Conservation (phyloP, 306 rosid species). For the Cucurbita pepo region DNA sequence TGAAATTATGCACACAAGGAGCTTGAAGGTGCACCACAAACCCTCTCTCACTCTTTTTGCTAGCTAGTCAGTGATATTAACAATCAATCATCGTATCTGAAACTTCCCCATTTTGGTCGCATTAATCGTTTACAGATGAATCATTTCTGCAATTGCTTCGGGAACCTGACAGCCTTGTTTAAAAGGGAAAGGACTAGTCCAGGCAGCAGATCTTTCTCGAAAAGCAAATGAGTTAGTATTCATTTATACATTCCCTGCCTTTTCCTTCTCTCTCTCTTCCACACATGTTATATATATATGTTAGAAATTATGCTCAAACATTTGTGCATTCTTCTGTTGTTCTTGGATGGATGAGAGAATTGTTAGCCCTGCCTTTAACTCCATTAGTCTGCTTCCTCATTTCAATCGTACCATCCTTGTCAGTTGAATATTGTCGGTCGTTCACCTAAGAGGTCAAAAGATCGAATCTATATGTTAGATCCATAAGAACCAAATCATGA, state of each 20-base stretch:
- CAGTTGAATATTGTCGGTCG: neutral
- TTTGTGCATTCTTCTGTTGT: neutral
- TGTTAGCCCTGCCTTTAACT: neutral
- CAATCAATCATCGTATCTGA: neutral
- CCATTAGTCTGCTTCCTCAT: neutral
- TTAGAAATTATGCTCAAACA: neutral
- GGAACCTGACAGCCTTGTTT: neutral
- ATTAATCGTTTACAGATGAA: neutral
- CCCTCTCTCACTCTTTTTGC: conserved; percentile 12
- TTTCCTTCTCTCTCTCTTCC: neutral
- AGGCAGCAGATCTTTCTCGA: conserved; percentile 1
- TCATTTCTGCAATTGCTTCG: neutral
- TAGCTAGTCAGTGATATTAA: neutral
- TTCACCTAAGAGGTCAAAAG: neutral
- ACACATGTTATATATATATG: neutral
- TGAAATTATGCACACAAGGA: conserved; percentile 35
- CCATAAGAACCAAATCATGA: too few relatives aligned
- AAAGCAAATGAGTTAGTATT: conserved; percentile 1
- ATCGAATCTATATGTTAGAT: too few relatives aligned
- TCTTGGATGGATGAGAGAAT: neutral
- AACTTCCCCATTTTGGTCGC: neutral
- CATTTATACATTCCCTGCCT: neutral
- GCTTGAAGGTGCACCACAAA: conserved; percentile 52
- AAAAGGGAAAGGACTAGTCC: neutral
- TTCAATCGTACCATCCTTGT: neutral